A percentile compares a stretch with the other conserved stretches of the same genome.
Conservation (phyloP, 192 early-diverging fungal species). For the Powellomyces hirtus region DNA sequence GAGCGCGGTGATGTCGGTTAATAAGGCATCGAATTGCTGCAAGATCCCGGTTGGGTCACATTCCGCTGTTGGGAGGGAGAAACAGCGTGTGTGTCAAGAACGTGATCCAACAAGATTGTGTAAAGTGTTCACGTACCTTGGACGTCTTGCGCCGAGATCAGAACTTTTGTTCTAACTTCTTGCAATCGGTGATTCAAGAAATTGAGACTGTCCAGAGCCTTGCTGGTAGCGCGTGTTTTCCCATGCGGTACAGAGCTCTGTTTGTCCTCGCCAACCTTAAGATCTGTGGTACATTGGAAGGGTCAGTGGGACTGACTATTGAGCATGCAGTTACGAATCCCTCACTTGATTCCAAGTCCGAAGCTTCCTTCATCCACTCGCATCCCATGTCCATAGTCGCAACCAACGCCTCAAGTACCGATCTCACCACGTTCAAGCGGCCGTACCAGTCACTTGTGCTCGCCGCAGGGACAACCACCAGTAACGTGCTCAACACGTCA, state of each 20-base stretch:
- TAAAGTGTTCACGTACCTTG: not conserved
- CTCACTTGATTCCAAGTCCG: not conserved
- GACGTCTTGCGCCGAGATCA: not conserved
- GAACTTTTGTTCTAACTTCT: not conserved
- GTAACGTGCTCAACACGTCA: not conserved
- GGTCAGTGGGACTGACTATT: not conserved
- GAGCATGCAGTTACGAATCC: not conserved
- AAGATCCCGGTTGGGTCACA: not conserved
- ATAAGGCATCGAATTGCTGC: not conserved
- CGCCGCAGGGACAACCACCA: not conserved
- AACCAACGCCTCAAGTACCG: not conserved
- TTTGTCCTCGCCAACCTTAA: not conserved
- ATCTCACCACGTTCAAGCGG: no score
- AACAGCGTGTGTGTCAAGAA: not conserved
- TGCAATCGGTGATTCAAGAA: not conserved
- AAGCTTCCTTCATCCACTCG: not conserved
- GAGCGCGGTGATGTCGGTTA: not conserved
- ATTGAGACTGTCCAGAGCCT: not conserved
- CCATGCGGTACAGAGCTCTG: not conserved
- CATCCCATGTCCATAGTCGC: not conserved
- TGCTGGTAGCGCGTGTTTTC: not conserved
- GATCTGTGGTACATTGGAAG: not conserved
- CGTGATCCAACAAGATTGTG: not conserved
- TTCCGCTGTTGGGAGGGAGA: not conserved
- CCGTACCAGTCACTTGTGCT: no score